These are phyloP conservation scores for Paradendryphiella salina DNA, from an alignment of 2,329 filamentous ascomycete genomes.

Conservation along the genomic window DNA sequence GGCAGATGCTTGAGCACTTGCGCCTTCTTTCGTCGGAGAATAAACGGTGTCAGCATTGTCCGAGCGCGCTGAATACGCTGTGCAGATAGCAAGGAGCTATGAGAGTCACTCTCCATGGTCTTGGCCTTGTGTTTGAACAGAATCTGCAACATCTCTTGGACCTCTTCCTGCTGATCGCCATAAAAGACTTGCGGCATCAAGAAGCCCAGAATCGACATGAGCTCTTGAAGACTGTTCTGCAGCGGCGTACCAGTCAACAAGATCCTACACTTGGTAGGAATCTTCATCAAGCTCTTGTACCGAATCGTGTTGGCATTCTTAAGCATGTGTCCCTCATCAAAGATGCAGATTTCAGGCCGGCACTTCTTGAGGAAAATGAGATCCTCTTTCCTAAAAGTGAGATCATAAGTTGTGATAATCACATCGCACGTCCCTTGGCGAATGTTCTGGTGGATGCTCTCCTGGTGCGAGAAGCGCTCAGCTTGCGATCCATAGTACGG, in stretches of 20 bases:
- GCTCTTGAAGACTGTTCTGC: constrained; percentile 91
- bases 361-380: constrained; percentile 64
- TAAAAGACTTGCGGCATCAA: constrained; percentile 86
- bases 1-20: constrained; percentile 86
- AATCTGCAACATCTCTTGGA: constrained; percentile 74
- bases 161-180: constrained; percentile 63
- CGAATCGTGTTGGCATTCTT: constrained; percentile 84
- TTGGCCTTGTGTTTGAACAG: constrained; percentile 93
- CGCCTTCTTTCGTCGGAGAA: constrained; percentile 88
- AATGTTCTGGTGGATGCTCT: constrained; percentile 65
- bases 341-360: constrained; percentile 67
- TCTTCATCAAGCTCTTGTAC: constrained; percentile 76
- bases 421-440: constrained; percentile 63
- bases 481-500: constrained; percentile 72
- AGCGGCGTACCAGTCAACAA: constrained; percentile 89
- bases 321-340: constrained; percentile 91
- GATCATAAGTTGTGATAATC: constrained; percentile 72
- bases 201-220: constrained; percentile 89
- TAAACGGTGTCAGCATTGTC: constrained; percentile 92
- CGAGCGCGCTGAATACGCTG: constrained; percentile 85
- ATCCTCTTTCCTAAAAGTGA: constrained; percentile 63
- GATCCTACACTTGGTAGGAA: constrained; percentile 80
- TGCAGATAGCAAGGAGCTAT: constrained; percentile 81
- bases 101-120: constrained; percentile 68
- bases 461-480: constrained; percentile 69